These are phyloP conservation scores for Meira miltonrushii DNA, from an alignment of 1,284 basidiomycete species.

Conservation along the genomic window DNA sequence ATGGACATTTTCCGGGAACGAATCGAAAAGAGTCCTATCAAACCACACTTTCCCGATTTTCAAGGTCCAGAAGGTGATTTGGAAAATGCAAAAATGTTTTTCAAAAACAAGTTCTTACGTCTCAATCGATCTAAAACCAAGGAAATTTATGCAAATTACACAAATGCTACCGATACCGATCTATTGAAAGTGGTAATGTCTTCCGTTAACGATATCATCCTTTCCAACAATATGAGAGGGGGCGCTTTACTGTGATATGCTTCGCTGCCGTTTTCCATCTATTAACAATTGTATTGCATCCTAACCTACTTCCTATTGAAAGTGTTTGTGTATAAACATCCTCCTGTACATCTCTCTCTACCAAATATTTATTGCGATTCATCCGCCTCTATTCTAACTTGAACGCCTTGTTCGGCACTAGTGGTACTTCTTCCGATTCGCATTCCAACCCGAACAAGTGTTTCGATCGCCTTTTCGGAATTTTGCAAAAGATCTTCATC, in stretches of 20 bases:
- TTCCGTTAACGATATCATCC: constrained; percentile 39
- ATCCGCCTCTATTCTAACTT: not conserved
- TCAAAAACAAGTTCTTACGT: constrained; percentile 75
- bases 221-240: constrained; percentile 25
- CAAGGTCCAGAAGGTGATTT: constrained; percentile 16
- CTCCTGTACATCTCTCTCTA: not conserved
- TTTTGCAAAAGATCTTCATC: constrained; percentile 82
- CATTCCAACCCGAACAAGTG: constrained; percentile 62
- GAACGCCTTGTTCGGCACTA: not conserved
- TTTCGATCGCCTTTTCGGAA: constrained; percentile 64
- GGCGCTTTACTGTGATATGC: too few species aligned
- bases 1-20: constrained; percentile 78
- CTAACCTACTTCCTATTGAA: not conserved
- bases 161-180: constrained; percentile 88
- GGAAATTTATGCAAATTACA: constrained; percentile 81
- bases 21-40: constrained; percentile 73
- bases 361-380: not conserved
- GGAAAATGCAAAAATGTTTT: constrained; percentile 60
- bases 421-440: constrained; percentile 21
- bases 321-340: not conserved
- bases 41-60: constrained; percentile 62
- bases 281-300: not conserved
- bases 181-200: constrained; percentile 85
- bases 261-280: not conserved
- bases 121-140: constrained; percentile 78